These are phyloP conservation scores for Sporobolomyces pararoseus DNA, from an alignment of 768 basidiomycete species.

Conservation along the genomic window DNA sequence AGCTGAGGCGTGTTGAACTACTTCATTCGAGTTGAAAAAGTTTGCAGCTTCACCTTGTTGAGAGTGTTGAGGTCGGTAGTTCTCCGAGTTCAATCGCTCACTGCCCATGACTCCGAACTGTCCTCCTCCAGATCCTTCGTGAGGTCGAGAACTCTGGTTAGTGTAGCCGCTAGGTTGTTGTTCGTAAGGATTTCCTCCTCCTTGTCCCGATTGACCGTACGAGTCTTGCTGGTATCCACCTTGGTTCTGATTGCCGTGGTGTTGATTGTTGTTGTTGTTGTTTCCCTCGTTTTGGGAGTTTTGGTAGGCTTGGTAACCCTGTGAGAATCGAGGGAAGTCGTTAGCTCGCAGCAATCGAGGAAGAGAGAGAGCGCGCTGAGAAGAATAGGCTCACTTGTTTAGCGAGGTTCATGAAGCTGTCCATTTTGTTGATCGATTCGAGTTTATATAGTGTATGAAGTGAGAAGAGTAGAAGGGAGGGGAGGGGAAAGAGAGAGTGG, in stretches of 20 bases:
- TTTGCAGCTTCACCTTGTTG: background rate
- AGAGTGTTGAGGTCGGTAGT: conserved; percentile 13
- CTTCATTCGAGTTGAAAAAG: conserved; percentile 21
- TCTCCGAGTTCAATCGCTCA: conserved; percentile 9
- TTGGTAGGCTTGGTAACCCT: conserved; percentile 28
- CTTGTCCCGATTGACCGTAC: conserved; percentile 13
- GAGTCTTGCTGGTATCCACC: conserved; percentile 12
- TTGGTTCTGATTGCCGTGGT: conserved; percentile 7
- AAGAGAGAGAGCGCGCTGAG: background rate
- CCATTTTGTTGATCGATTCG: background rate
- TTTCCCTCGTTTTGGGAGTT: conserved; percentile 8
- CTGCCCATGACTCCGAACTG: conserved; percentile 28
- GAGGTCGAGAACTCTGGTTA: background rate
- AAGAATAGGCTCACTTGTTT: conserved; percentile 7
- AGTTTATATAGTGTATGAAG: background rate
- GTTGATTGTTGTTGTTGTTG: conserved; percentile 1
- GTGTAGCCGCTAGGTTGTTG: background rate
- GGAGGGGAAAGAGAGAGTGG: conserved; percentile 6
- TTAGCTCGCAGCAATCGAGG: background rate
- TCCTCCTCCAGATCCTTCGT: conserved; percentile 20
- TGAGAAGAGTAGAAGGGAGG: background rate
- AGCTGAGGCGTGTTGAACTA: conserved; percentile 20
- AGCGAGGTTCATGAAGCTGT: conserved; percentile 23
- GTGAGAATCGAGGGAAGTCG: background rate
- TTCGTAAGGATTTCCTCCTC: conserved; percentile 7